Evolutionary conservation across 129 eudicot genomes (phyloP).

Genomic region (Gnaphalium uliginosum): DNA sequence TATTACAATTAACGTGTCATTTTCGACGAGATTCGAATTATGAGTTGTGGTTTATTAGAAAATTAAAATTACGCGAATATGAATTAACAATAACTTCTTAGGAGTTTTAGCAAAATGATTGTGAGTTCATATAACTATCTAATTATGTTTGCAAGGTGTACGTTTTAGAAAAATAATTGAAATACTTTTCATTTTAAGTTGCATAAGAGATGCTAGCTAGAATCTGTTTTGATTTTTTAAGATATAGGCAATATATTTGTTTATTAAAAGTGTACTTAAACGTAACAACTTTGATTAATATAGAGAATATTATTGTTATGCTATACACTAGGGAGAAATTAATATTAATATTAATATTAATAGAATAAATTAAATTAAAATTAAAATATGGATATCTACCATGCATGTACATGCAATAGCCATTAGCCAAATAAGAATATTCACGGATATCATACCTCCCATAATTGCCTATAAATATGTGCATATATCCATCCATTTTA

Average conservation of each 20-base stretch:
- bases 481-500: slow-evolving; percentile 20
- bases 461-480: slow-evolving; percentile 56
- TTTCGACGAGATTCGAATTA: no score
- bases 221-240: no score
- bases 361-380: slow-evolving; percentile 4
- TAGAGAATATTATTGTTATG: background rate
- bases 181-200: background rate
- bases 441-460: slow-evolving; percentile 27
- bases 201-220: background rate
- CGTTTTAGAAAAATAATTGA: no score
- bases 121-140: no score
- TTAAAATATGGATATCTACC: slow-evolving; percentile 4
- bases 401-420: slow-evolving; percentile 20
- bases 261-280: background rate
- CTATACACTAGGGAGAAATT: background rate
- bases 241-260: background rate
- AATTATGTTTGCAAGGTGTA: no score
- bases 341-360: no score
- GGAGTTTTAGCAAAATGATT: no score
- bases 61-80: no score
- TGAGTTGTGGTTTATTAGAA: no score
- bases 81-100: no score
- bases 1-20: no score
- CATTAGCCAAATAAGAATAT: slow-evolving; percentile 32
- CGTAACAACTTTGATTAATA: background rate